Percentiles rank a stretch among this genome's conserved stretches.
These are phyloP conservation scores for Ceratocystis destructans DNA, from an alignment of 2,329 filamentous ascomycete species.

Conservation along the genomic window DNA sequence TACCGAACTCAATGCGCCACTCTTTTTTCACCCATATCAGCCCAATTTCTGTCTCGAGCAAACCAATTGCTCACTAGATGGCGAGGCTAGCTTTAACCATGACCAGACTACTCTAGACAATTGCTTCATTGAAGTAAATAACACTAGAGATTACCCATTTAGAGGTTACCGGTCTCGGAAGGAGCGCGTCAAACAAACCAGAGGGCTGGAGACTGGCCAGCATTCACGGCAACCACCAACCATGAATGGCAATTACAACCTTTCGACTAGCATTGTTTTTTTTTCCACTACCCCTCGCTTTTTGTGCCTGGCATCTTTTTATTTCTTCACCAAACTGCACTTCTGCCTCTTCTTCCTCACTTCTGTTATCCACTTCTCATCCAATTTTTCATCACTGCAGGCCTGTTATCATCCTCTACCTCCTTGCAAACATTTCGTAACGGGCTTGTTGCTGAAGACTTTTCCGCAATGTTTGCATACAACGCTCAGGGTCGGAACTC, in stretches of 20 bases:
- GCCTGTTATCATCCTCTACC: neutral
- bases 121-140: neutral
- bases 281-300: neutral
- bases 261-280: neutral
- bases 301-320: neutral
- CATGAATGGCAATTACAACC: conserved; percentile 1
- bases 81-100: neutral
- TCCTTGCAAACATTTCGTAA: conserved; percentile 6
- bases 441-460: conserved; percentile 1
- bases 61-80: neutral
- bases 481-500: conserved; percentile 9
- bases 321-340: neutral
- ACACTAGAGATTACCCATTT: neutral
- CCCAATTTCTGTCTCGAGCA: neutral
- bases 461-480: conserved; percentile 13
- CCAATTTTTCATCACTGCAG: conserved; percentile 6
- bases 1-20: neutral
- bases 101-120: neutral
- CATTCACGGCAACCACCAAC: conserved; percentile 1
- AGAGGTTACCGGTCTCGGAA: neutral
- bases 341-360: neutral
- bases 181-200: conserved; percentile 6
- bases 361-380: conserved; percentile 1
- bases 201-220: neutral
- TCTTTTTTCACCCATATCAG: neutral